Percentiles rank a stretch among this genome's conserved stretches.
Evolutionary conservation across 169 alveolate genomes (phyloP).

Genomic region (Plasmodium berghei): DNA sequence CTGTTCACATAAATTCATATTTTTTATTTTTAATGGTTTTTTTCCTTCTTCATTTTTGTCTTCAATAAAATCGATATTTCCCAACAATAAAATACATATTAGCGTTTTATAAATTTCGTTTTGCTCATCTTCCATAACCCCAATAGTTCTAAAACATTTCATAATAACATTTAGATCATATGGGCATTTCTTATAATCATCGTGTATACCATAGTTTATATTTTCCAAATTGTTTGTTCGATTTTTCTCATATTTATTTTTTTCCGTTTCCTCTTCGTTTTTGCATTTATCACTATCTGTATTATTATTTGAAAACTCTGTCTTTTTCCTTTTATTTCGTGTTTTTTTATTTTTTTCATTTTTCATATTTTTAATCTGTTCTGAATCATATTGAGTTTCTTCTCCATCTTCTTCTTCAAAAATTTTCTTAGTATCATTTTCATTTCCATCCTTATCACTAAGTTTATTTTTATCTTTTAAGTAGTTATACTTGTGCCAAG

Average conservation of each 20-base stretch:
- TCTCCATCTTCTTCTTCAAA: neutral
- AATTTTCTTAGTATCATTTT: neutral
- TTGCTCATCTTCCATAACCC: constrained; percentile 75
- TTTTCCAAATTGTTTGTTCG: neutral
- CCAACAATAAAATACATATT: constrained; percentile 72
- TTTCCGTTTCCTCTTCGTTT: neutral
- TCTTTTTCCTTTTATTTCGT: constrained; percentile 10
- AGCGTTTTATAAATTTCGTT: constrained; percentile 74
- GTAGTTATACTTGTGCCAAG: constrained; percentile 74
- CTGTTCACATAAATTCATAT: constrained; percentile 28
- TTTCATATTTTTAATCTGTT: neutral
- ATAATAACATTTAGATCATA: constrained; percentile 51
- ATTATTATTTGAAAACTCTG: neutral
- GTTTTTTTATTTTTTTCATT: constrained; percentile 3
- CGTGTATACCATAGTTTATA: neutral
- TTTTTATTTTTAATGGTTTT: constrained; percentile 41
- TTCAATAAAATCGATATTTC: constrained; percentile 69
- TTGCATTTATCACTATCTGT: neutral
- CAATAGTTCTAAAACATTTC: constrained; percentile 73
- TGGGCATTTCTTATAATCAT: constrained; percentile 11
- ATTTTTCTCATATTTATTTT: neutral
- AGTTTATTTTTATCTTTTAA: constrained; percentile 3
- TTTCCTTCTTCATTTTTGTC: constrained; percentile 28
- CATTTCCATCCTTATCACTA: neutral
- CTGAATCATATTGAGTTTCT: neutral